Evolutionary conservation across 192 early-diverging fungal genomes (phyloP).

Genomic region (Podila horticola): DNA sequence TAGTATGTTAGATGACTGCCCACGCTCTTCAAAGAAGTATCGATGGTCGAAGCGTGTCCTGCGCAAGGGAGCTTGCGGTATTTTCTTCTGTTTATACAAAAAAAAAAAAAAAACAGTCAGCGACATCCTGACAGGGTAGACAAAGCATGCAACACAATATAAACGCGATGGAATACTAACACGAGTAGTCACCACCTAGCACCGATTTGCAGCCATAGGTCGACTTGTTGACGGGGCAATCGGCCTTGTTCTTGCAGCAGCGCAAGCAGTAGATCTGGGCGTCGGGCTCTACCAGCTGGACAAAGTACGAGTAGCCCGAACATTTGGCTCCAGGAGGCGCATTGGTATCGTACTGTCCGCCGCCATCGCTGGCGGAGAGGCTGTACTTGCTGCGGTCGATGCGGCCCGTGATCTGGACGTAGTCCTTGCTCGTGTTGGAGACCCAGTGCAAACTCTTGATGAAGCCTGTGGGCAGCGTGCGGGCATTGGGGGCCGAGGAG

Average conservation of each 20-base stretch:
- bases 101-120: no score
- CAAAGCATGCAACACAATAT: no score
- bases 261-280: slow-evolving; percentile 55
- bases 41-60: no score
- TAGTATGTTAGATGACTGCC: no score
- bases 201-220: slow-evolving; percentile 32
- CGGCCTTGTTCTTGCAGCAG: slow-evolving; percentile 45
- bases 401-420: slow-evolving; percentile 63
- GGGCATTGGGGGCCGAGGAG: slow-evolving; percentile 50
- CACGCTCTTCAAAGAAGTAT: no score
- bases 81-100: no score
- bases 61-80: no score
- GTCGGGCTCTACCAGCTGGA: slow-evolving; percentile 58
- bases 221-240: slow-evolving; percentile 27
- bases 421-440: slow-evolving; percentile 17
- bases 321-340: slow-evolving; percentile 54
- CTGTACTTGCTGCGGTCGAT: slow-evolving; percentile 55
- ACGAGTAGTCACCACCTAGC: slow-evolving; percentile 30
- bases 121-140: no score
- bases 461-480: slow-evolving; percentile 48
- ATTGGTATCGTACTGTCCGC: slow-evolving; percentile 61
- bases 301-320: slow-evolving; percentile 49
- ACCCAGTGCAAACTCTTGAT: slow-evolving; percentile 55
- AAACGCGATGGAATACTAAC: no score
- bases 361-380: slow-evolving; percentile 53